Conservation (phyloP, 2,329 filamentous ascomycete genomes). For the Podosphaera xanthii region DNA sequence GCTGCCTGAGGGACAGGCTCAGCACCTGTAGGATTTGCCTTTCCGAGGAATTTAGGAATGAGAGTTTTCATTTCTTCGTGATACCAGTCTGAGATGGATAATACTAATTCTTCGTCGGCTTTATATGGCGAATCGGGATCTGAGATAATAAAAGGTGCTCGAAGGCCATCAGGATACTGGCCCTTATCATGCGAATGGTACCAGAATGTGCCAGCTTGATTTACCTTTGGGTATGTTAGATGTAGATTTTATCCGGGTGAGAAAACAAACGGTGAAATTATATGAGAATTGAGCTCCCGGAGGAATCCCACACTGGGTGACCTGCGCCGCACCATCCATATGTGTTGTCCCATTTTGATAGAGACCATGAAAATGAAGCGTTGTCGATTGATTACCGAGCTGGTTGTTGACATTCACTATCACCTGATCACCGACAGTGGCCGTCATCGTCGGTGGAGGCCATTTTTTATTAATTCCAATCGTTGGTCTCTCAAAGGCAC, state of each 20-base stretch:
- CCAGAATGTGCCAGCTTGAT: constrained; percentile 57
- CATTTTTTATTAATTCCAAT: constrained; percentile 61
- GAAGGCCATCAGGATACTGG: constrained; percentile 35
- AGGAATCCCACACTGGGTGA: constrained; percentile 44
- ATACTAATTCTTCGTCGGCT: constrained; percentile 29
- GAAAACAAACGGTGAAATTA: constrained; percentile 32
- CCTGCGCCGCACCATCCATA: constrained; percentile 47
- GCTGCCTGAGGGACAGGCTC: constrained; percentile 42
- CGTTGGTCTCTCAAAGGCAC: constrained; percentile 34
- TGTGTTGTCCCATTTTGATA: constrained; percentile 39
- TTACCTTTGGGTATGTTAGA: constrained; percentile 16
- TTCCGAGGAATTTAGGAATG: constrained; percentile 21
- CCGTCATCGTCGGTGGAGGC: constrained; percentile 46
- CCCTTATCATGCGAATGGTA: constrained; percentile 37
- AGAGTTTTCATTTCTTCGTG: constrained; percentile 29
- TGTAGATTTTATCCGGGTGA: constrained; percentile 13
- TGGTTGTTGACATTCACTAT: constrained; percentile 19
- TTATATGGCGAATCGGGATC: constrained; percentile 27
- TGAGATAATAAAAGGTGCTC: constrained; percentile 31
- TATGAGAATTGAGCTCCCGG: constrained; percentile 45
- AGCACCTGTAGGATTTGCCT: constrained; percentile 25
- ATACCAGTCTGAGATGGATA: constrained; percentile 39
- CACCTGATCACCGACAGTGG: constrained; percentile 34
- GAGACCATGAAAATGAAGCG: constrained; percentile 48
- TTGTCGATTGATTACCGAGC: constrained; percentile 32